Conservation (phyloP, 257 asterid species). For the Hygrophila difformis region DNA sequence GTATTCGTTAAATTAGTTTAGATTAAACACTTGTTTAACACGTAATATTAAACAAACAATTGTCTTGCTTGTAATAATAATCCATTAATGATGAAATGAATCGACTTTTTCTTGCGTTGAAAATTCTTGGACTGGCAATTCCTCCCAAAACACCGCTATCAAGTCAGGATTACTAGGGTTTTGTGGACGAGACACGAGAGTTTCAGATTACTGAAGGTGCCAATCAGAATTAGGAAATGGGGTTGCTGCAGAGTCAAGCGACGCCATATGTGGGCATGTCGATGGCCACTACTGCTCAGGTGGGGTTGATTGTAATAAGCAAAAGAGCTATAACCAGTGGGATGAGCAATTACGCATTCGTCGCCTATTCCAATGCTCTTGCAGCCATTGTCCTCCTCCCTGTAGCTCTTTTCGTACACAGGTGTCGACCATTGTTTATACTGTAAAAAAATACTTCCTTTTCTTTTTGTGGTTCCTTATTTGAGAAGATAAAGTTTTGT, state of each 20-base stretch:
- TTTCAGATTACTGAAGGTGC: too few relatives aligned
- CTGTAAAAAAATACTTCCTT: background rate
- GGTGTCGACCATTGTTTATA: constrained; percentile 29
- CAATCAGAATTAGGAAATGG: too few relatives aligned
- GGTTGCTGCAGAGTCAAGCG: constrained; percentile 24
- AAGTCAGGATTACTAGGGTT: too few relatives aligned
- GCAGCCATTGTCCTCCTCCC: constrained; percentile 46
- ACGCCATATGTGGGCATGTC: constrained; percentile 49
- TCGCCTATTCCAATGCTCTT: constrained; percentile 38
- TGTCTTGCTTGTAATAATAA: too few relatives aligned
- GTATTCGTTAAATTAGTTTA: too few relatives aligned
- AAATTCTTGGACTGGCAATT: too few relatives aligned
- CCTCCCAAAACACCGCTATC: too few relatives aligned
- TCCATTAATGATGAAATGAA: too few relatives aligned
- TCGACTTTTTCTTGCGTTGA: too few relatives aligned
- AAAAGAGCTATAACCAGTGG: constrained; percentile 49
- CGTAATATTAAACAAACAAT: too few relatives aligned
- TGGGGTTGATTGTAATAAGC: constrained; percentile 33
- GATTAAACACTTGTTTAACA: too few relatives aligned
- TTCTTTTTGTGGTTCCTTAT: background rate
- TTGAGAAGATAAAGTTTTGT: background rate
- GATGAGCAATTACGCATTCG: constrained; percentile 39
- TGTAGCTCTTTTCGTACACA: constrained; percentile 24
- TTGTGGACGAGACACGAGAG: too few relatives aligned
- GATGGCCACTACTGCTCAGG: constrained; percentile 50